Conservation (phyloP, 768 basidiomycete genomes). For the Amylocystis lapponica region DNA sequence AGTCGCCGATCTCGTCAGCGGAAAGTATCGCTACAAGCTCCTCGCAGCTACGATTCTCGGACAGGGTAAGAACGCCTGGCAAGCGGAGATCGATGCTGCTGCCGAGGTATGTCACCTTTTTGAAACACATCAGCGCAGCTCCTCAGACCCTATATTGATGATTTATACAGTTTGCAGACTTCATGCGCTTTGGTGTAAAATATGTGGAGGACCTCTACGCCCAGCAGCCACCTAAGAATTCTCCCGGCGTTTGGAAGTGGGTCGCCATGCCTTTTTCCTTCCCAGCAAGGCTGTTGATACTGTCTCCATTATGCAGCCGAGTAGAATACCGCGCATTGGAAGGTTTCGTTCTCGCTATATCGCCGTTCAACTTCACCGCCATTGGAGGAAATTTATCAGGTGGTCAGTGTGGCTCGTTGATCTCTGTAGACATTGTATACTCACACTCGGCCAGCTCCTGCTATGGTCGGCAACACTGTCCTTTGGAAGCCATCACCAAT, state of each 20-base stretch:
- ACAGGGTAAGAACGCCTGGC: slow-evolving; percentile 99
- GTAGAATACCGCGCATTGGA: slow-evolving; percentile 96
- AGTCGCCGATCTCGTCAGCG: slow-evolving; percentile 92
- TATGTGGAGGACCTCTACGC: slow-evolving; percentile 93
- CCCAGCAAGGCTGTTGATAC: neutral
- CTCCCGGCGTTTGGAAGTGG: slow-evolving; percentile 91
- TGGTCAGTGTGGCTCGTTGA: slow-evolving; percentile 31
- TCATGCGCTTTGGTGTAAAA: slow-evolving; percentile 95
- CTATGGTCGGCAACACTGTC: slow-evolving; percentile 89
- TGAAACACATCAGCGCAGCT: neutral
- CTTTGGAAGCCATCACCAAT: slow-evolving; percentile 98
- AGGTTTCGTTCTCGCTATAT: slow-evolving; percentile 95
- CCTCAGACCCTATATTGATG: neutral
- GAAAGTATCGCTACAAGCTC: slow-evolving; percentile 93
- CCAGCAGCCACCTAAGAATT: slow-evolving; percentile 85
- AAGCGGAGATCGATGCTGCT: slow-evolving; percentile 98
- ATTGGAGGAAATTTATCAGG: slow-evolving; percentile 94
- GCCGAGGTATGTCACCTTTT: slow-evolving; percentile 68
- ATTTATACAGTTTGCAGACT: slow-evolving; percentile 64
- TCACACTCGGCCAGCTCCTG: slow-evolving; percentile 53
- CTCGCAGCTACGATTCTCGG: slow-evolving; percentile 97
- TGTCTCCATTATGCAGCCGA: slow-evolving; percentile 52
- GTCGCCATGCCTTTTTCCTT: slow-evolving; percentile 25
- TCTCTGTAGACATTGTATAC: neutral
- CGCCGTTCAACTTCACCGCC: slow-evolving; percentile 98